Base-by-base conservation (phyloP, 2,329 filamentous ascomycete species). In the Phialemonium atrogriseum region DNA sequence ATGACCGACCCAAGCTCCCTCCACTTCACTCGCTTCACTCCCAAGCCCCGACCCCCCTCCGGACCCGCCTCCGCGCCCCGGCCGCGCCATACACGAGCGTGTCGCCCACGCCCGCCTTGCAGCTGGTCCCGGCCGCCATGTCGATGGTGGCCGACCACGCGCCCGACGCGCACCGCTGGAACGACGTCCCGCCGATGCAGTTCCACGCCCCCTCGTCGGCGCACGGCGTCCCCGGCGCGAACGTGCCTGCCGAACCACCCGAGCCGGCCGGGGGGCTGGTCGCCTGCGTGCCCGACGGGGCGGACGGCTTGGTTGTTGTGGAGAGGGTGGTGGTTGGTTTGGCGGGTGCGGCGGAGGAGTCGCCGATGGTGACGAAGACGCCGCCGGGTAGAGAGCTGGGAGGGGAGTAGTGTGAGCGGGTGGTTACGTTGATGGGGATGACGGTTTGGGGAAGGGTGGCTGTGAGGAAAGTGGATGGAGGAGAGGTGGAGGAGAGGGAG, bases 131-230 rank as follows among this genome's bases (percentile, higher is more conserved):
- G 2, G 48, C 37, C 1, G 54, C 43, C 42, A 56, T 48, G 14
- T 40, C 29, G 40, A 43, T 44, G 10, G 54, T 34, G 1, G 27
- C 7, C 1, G 49, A 46, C 55, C 55, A 58, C 4, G 34, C 23
- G 0, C 54, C 54, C 4, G 41, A 45, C 2, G 54, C 54, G 32
- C 55, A 58, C 34, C 54, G 54, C 36, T 58, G 54, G 39, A 49
- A 58, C 7, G 40, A 29, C 4, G 38, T 40, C 16, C 54, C 51
- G 9, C 47, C 47, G 26, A 56, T 40, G 34, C 55, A 58, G 43
- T 56, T 56, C 41, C 50, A 56, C 39, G 44, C 46, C 27, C 54
- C 55, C 37, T 57, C 51, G 2, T 38, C 10, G 3, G 41, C 42
- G 38, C 55, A 58, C 4, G 46, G 10, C 10, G 43, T 47, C 8